Evolutionary conservation across 1,284 basidiomycete genomes (phyloP).

Genomic region (Ceratobasidium theobromae): DNA sequence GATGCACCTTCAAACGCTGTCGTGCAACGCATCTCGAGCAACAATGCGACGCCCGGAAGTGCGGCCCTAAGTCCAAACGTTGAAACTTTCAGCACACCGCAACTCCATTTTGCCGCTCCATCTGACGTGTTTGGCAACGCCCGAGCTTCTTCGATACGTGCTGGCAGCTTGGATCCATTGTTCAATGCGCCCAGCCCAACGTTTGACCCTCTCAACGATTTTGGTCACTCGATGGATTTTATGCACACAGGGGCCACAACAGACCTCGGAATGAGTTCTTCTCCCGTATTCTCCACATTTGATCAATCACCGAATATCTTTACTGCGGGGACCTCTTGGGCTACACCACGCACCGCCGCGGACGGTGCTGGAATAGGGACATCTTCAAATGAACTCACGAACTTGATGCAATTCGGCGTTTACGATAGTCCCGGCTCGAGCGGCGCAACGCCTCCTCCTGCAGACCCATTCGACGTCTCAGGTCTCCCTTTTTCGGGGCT

Average conservation of each 20-base stretch:
- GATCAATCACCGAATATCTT: neutral
- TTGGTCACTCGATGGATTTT: constrained; percentile 29
- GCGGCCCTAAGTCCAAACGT: constrained; percentile 6
- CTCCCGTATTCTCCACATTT: constrained; percentile 25
- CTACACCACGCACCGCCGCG: constrained; percentile 22
- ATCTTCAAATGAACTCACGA: constrained; percentile 8
- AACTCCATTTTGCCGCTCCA: neutral
- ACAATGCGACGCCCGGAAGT: neutral
- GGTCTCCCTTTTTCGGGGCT: constrained; percentile 26
- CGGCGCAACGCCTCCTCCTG: constrained; percentile 19
- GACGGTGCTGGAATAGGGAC: neutral
- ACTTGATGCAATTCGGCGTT: constrained; percentile 25
- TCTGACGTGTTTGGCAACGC: constrained; percentile 19
- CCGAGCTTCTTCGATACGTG: neutral
- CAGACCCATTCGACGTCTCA: constrained; percentile 28
- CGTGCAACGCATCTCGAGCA: neutral
- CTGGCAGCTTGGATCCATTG: neutral
- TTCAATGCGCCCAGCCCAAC: constrained; percentile 15
- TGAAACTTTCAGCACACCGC: constrained; percentile 20
- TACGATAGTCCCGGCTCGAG: constrained; percentile 29
- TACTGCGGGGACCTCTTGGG: constrained; percentile 20
- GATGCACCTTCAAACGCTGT: constrained; percentile 1
- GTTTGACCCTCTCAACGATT: constrained; percentile 18
- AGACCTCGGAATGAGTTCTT: constrained; percentile 21
- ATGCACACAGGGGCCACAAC: constrained; percentile 6